These are phyloP conservation scores for Exsudoporus floridanus DNA, from an alignment of 1,284 basidiomycete genomes.

Conservation along the genomic window DNA sequence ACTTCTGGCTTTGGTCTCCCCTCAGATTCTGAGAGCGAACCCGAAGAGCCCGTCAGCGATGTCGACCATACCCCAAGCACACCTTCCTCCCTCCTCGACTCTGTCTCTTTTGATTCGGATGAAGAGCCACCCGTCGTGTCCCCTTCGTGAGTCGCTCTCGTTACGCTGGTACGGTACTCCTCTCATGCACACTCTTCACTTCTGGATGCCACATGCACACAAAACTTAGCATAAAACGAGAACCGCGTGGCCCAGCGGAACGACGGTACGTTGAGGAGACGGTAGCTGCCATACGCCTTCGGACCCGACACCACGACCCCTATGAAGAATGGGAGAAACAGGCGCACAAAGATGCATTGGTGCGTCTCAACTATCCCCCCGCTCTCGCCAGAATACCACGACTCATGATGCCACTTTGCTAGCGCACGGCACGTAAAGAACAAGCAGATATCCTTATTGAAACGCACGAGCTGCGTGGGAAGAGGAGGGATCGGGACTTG, in stretches of 20 bases:
- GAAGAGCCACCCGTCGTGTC: slow-evolving; percentile 35
- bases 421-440: slow-evolving; percentile 62
- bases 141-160: slow-evolving; percentile 34
- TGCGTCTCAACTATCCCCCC: slow-evolving; percentile 39
- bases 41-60: slow-evolving; percentile 26
- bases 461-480: slow-evolving; percentile 41
- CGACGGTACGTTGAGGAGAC: slow-evolving; percentile 61
- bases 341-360: slow-evolving; percentile 67
- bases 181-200: background rate
- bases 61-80: slow-evolving; percentile 24
- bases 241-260: slow-evolving; percentile 42
- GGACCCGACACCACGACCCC: slow-evolving; percentile 64
- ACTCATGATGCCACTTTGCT: background rate
- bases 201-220: background rate
- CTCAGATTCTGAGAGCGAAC: slow-evolving; percentile 44
- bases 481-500: slow-evolving; percentile 39
- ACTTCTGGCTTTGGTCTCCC: slow-evolving; percentile 56
- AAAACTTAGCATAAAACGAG: slow-evolving; percentile 19
- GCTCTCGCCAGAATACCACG: background rate
- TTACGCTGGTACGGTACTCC: background rate
- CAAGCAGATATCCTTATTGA: slow-evolving; percentile 42
- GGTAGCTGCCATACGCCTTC: slow-evolving; percentile 65
- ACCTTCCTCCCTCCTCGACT: slow-evolving; percentile 33
- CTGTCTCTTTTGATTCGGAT: slow-evolving; percentile 45
- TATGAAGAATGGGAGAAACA: slow-evolving; percentile 78